phyloP scores from a whole-genome alignment of 2,329 filamentous ascomycete species.

The Xylaria sp. region DNA sequence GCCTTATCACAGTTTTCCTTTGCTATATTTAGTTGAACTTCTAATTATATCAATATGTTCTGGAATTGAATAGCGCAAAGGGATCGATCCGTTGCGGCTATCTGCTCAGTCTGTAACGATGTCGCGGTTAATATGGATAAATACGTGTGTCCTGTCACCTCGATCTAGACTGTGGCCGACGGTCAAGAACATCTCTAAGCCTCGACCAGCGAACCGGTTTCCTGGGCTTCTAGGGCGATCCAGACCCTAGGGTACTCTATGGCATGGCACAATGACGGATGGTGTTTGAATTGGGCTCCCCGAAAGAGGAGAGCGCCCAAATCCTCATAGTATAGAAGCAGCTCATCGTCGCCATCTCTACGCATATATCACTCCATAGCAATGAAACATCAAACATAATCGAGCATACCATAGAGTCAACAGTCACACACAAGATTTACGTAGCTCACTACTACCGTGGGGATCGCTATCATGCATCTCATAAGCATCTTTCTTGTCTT shows the following conservation, averaged over 20 bases:
- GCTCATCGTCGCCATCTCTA: background rate
- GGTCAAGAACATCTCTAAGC: background rate
- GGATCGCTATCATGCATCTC: constrained; percentile 11
- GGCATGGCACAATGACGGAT: constrained; percentile 7
- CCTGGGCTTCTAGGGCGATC: constrained; percentile 7
- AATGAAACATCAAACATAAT: background rate
- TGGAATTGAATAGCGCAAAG: constrained; percentile 5
- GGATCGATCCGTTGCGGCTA: background rate
- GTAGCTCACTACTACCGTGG: background rate
- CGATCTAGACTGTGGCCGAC: constrained; percentile 22
- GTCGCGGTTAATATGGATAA: constrained; percentile 33
- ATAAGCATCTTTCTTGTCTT: constrained; percentile 7
- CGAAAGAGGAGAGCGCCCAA: background rate
- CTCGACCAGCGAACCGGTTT: background rate
- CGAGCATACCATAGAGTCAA: background rate
- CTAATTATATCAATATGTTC: constrained; percentile 19
- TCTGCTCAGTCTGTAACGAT: constrained; percentile 5
- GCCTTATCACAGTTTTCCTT: background rate
- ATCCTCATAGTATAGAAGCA: constrained; percentile 15
- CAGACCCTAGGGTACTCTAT: background rate
- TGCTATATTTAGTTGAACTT: constrained; percentile 29
- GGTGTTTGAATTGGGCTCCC: constrained; percentile 1
- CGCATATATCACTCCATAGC: background rate
- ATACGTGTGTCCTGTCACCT: constrained; percentile 11
- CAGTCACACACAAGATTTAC: background rate